A percentile compares a stretch with the other conserved stretches of the same genome.
Conservation (phyloP, 176 grass and related monocot species). For the Hsuehochloa calcarea region DNA sequence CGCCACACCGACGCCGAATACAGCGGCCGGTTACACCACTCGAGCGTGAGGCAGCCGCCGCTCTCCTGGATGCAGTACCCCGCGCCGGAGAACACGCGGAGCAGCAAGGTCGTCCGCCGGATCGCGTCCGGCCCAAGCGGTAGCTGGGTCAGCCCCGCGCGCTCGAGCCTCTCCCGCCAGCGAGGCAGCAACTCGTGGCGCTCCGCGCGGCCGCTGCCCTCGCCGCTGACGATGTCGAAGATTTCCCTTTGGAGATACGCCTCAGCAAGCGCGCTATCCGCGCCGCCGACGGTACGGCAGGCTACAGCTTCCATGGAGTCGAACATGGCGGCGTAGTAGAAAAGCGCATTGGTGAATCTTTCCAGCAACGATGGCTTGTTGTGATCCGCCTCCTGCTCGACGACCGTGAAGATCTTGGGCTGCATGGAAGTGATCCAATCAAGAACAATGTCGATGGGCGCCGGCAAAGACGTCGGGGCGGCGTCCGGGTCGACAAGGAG, state of each 20-base stretch:
- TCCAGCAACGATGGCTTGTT: constrained; percentile 48
- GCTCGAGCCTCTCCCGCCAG: constrained; percentile 47
- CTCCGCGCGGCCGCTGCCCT: constrained; percentile 56
- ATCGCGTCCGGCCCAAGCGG: constrained; percentile 39
- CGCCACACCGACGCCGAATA: constrained; percentile 68
- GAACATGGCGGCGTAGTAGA: constrained; percentile 76
- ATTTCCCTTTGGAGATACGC: constrained; percentile 64
- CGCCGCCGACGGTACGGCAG: neutral
- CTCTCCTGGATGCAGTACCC: constrained; percentile 56
- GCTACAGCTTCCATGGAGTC: constrained; percentile 54
- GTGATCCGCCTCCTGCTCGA: constrained; percentile 82
- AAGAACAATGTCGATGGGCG: constrained; percentile 63
- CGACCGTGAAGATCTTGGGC: constrained; percentile 65
- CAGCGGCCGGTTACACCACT: constrained; percentile 50
- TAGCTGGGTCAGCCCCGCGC: constrained; percentile 44
- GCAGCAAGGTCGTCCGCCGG: constrained; percentile 42
- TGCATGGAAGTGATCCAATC: constrained; percentile 26
- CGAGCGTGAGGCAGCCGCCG: constrained; percentile 53
- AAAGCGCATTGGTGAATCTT: constrained; percentile 69
- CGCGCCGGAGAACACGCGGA: constrained; percentile 30
- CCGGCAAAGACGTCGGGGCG: neutral
- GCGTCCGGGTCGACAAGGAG: constrained; percentile 56
- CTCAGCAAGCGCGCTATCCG: constrained; percentile 32
- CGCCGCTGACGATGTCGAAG: constrained; percentile 67
- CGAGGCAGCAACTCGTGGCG: constrained; percentile 55